Percentiles rank a stretch among this genome's conserved stretches.
phyloP scores from a whole-genome alignment of 225 moss, liverwort and hornwort genomes.

The Physcomitrium patens region DNA sequence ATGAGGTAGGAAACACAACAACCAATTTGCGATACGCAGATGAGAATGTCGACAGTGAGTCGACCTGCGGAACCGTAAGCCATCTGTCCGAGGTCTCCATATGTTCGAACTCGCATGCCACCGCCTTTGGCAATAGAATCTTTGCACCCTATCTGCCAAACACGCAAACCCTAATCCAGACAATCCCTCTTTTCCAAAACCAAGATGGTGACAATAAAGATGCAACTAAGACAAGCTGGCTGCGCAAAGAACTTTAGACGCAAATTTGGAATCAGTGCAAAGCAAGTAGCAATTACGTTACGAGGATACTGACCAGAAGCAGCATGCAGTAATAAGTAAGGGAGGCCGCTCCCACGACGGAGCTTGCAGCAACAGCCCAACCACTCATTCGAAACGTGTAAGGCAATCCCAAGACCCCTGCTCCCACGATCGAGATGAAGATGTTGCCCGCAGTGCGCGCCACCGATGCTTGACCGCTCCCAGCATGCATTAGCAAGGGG shows the following conservation, averaged over 20 bases:
- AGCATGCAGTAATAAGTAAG: constrained; percentile 95
- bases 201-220: not conserved
- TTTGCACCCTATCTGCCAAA: constrained; percentile 75
- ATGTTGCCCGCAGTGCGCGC: constrained; percentile 80
- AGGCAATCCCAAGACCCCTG: constrained; percentile 88
- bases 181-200: not conserved
- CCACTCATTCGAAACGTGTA: constrained; percentile 75
- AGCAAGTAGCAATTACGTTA: not conserved
- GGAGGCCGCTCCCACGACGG: constrained; percentile 55
- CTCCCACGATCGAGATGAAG: constrained; percentile 86
- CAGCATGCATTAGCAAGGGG: constrained; percentile 56
- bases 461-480: constrained; percentile 58
- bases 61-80: constrained; percentile 68
- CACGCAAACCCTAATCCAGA: constrained; percentile 17
- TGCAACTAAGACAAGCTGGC: not conserved
- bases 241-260: not conserved
- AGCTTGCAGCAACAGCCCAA: constrained; percentile 65
- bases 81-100: constrained; percentile 79
- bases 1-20: constrained; percentile 95
- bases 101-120: constrained; percentile 47
- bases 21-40: constrained; percentile 75
- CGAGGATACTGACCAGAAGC: constrained; percentile 61
- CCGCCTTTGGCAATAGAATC: constrained; percentile 48
- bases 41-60: constrained; percentile 71
- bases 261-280: not conserved